These are phyloP conservation scores for barley (Hordeum vulgare) DNA, from an alignment of 176 grass and related monocot genomes.

Conservation along the genomic window MorexV3_pseudomolecules_assembly NC_058521.1:440187072-440187571, in stretches of 20 bases:
- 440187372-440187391: slow-evolving; percentile 87
- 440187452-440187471: slow-evolving; percentile 88
- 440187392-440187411: slow-evolving; percentile 73
- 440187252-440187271: neutral
- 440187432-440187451: slow-evolving; percentile 68
- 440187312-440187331: slow-evolving; percentile 35
- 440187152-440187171: neutral
- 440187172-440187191: neutral
- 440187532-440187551: slow-evolving; percentile 27
- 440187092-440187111: slow-evolving; percentile 3
- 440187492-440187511: slow-evolving; percentile 12
- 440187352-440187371: slow-evolving; percentile 78
- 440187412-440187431: slow-evolving; percentile 73
- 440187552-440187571: neutral
- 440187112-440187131: neutral
- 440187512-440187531: neutral
- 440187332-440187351: slow-evolving; percentile 96
- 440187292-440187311: slow-evolving; percentile 12
- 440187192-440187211: neutral
- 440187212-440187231: slow-evolving; percentile 3
- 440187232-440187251: neutral
- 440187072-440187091: neutral
- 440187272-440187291: neutral
- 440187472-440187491: slow-evolving; percentile 47
- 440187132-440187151: neutral